A percentile compares a stretch with the other conserved stretches of the same genome.
These are phyloP conservation scores for Arabidopsis arenosa DNA, from an alignment of 345 rosid genomes.

Conservation along the genomic window DNA sequence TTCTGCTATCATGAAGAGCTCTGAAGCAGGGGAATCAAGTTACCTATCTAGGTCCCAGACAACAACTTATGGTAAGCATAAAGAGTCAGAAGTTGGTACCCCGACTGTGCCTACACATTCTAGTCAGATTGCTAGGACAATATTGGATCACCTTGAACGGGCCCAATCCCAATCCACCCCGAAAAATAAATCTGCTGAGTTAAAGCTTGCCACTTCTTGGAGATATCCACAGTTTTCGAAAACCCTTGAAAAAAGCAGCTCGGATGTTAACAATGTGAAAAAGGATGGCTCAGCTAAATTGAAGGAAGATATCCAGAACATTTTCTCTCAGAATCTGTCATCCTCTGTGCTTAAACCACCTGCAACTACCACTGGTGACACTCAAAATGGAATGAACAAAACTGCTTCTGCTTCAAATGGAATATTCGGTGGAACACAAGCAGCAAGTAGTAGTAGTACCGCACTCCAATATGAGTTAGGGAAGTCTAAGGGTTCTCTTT, in stretches of 20 bases:
- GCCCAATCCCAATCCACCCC: slow-evolving; percentile 62
- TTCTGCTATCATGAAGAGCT: slow-evolving; percentile 46
- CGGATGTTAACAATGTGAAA: slow-evolving; percentile 40
- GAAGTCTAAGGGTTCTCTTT: slow-evolving; percentile 47
- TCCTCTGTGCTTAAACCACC: slow-evolving; percentile 46
- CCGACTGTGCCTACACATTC: slow-evolving; percentile 75
- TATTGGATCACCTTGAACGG: slow-evolving; percentile 82
- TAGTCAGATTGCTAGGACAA: slow-evolving; percentile 76
- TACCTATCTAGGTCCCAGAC: slow-evolving; percentile 48
- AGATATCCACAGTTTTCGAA: slow-evolving; percentile 53
- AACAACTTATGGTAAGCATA: slow-evolving; percentile 44
- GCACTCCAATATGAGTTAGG: slow-evolving; percentile 45
- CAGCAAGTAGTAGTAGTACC: slow-evolving; percentile 35
- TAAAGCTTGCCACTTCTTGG: slow-evolving; percentile 71
- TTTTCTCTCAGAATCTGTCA: slow-evolving; percentile 41
- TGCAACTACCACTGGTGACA: slow-evolving; percentile 39
- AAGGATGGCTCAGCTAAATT: slow-evolving; percentile 43
- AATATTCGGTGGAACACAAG: slow-evolving; percentile 31
- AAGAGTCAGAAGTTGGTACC: slow-evolving; percentile 51
- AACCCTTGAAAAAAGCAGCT: slow-evolving; percentile 43
- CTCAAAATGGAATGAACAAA: slow-evolving; percentile 42
- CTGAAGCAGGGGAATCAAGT: slow-evolving; percentile 55
- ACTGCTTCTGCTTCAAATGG: slow-evolving; percentile 46
- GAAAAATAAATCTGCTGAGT: slow-evolving; percentile 69
- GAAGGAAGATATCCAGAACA: slow-evolving; percentile 48